Percentiles rank a stretch among this genome's conserved stretches.
These are phyloP conservation scores for Cerrena zonata DNA, from an alignment of 1,284 basidiomycete species.

Conservation along the genomic window DNA sequence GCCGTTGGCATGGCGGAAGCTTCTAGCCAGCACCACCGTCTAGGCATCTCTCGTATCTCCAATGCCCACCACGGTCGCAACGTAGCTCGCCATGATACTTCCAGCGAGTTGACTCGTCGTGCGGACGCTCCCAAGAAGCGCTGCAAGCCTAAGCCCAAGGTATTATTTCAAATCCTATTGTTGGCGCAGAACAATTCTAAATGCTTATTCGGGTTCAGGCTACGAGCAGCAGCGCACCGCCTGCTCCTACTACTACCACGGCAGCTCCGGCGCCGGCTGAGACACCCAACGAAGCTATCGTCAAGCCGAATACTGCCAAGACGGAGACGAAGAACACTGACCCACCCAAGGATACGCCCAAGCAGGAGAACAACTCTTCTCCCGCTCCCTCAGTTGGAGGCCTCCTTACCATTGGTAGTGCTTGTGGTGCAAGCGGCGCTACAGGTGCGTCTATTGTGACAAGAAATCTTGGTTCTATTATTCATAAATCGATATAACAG, in stretches of 20 bases:
- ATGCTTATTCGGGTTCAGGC: neutral
- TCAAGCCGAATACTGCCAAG: constrained; percentile 3
- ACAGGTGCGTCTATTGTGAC: constrained; percentile 25
- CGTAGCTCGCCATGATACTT: constrained; percentile 1
- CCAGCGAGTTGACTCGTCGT: neutral
- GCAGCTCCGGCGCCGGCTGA: neutral
- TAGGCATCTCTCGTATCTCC: constrained; percentile 31
- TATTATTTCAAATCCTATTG: neutral
- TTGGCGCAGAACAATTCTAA: neutral
- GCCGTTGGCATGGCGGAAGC: constrained; percentile 36
- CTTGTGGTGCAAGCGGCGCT: constrained; percentile 24
- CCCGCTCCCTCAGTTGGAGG: constrained; percentile 10
- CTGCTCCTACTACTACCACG: neutral
- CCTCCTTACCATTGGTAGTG: constrained; percentile 19
- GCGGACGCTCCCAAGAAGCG: constrained; percentile 5
- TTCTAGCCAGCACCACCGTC: constrained; percentile 27
- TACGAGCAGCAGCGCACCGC: constrained; percentile 1
- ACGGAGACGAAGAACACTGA: constrained; percentile 3
- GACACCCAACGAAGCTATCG: neutral
- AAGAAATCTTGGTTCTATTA: no score
- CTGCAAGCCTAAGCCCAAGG: constrained; percentile 12
- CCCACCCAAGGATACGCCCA: neutral
- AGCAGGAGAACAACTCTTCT: neutral
- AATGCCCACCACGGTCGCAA: constrained; percentile 25
- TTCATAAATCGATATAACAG: no score